Base-by-base conservation (phyloP, 2,329 filamentous ascomycete species). In the Cladobotryum protrusum region DNA sequence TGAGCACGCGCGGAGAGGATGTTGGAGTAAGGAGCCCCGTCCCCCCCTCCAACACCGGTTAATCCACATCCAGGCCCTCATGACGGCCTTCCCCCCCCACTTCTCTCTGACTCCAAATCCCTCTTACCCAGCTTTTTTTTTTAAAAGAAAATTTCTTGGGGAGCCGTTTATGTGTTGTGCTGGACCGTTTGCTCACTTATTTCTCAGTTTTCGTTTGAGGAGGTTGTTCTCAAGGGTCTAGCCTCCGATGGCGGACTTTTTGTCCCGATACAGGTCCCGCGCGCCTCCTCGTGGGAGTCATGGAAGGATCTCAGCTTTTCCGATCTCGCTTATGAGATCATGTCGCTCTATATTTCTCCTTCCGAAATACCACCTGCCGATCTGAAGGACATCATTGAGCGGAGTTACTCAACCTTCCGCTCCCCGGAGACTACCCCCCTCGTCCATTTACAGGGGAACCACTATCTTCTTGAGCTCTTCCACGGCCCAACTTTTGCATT, bases 401-500 rank as follows among this genome's bases (percentile, higher is more conserved):
- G 83, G 60, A 93, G 87, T 62, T 99, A 99, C 67, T 81, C 87
- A 17, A 95, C 90, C 8, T 99, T 99, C 75, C 86, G 91, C 33
- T 36, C 50, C 29, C 34, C 58, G 77, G 82, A 33, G 72, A 82
- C 39, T 83, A 95, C 89, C 0, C 93, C 93, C 0, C 71, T 93
- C 20, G 79, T 88, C 40, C 82, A 86, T n/a, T 76, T 96, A 47
- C 55, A 63, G 11, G 80, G 92, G 63, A 86, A 92, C 65, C 75
- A 96, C 39, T 83, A 96, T 65, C 75, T 96, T 49, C 81, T 99
- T 33, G 93, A 99, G 70, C 79, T 99, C 40, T 99, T 97, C 77
- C 92, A 97, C 67, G 93, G 93, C 1, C 93, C 91, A 5, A 97
- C 86, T 1, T 96, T 90, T 66, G 87, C 92, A 2, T 97, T 97